Percentiles rank a stretch among this genome's conserved stretches.
Conservation (phyloP, 306 rosid genomes). For the Dryas octopetala region DNA sequence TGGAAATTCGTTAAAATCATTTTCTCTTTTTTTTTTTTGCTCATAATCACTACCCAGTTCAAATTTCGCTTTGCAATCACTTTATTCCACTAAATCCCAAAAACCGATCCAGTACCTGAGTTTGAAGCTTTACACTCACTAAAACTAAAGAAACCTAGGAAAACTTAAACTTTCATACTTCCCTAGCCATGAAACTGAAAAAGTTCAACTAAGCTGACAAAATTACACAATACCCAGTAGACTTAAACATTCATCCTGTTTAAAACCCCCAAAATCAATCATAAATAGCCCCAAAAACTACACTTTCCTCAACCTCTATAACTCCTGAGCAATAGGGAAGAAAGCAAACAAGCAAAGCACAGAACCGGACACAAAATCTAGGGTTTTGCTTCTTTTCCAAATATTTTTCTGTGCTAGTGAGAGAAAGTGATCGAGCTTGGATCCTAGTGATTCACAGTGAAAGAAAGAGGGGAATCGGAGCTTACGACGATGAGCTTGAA, state of each 20-base stretch:
- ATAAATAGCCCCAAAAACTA: slow-evolving; percentile 6
- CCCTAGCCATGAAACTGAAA: background rate
- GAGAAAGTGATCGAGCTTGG: slow-evolving; percentile 27
- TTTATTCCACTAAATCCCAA: background rate
- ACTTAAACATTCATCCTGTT: slow-evolving; percentile 2
- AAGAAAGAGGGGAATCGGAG: slow-evolving; percentile 33
- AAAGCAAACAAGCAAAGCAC: slow-evolving; percentile 8
- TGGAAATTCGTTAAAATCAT: slow-evolving; percentile 1
- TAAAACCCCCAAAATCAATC: background rate
- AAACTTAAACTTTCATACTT: background rate
- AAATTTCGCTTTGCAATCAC: background rate
- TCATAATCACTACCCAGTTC: background rate
- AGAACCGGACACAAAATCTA: background rate
- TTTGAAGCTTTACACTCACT: background rate
- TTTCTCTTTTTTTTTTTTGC: background rate
- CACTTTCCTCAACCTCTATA: background rate
- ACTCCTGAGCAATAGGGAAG: slow-evolving; percentile 1
- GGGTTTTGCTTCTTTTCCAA: slow-evolving; percentile 17
- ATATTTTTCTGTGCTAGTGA: background rate
- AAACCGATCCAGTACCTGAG: background rate
- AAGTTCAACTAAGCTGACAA: slow-evolving; percentile 5
- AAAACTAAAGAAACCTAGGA: background rate
- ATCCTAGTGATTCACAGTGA: slow-evolving; percentile 19
- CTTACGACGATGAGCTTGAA: slow-evolving; percentile 99
- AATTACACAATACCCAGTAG: slow-evolving; percentile 6